Evolutionary conservation across 495 filamentous ascomycete species (phyloP), one percentile per base, ranked within the genome.

Genomic region (Penicillium bovifimosum): DNA sequence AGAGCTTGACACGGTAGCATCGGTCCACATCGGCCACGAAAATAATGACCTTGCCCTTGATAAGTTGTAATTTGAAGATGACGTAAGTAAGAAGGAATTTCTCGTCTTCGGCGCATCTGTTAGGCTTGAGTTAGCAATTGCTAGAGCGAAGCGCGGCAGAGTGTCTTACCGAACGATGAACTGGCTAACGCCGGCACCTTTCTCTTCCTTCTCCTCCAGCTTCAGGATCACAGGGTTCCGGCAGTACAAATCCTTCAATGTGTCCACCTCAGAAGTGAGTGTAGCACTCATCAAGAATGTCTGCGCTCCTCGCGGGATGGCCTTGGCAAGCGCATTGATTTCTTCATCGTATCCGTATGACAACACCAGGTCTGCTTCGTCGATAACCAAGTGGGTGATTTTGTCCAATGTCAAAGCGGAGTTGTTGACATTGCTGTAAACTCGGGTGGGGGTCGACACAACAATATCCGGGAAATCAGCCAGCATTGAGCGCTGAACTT

Each of bases 341-440:
- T 97, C 93, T 43, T 92, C 86, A 34, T 93, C 86, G 60, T 96
- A 96, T 41, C 91, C 93, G 62, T 96, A 99, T 8, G 86, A 91
- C 47, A 96, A 73, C n/a, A 97, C 85, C 47, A 97, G 67, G 67
- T 99, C 93, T 3, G 91, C 91, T 70, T 99, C 93, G 61, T 99
- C 93, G 50, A 99, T 85, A 9, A 97, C 91, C 11, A 99, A 71
- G 47, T 91, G 80, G 41, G 80, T 78, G 33, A 97, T 78, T 47
- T 80, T 77, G 8, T 84, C 79, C 14, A 95, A 69, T 3, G 80
- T 80, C 41, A 96, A 76, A 0, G 84, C 78, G 0, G 81, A 82
- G 38, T 77, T 81, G 50, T 86, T 86, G 50, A 91, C 65, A 60
- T 90, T 86, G 29, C 79, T 68, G 50, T 86, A 78, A 24, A 85